Percentiles rank a stretch among this genome's conserved stretches.
These are phyloP conservation scores for Puya raimondii DNA, from an alignment of 176 grass and related monocot species.

Conservation along the genomic window DNA sequence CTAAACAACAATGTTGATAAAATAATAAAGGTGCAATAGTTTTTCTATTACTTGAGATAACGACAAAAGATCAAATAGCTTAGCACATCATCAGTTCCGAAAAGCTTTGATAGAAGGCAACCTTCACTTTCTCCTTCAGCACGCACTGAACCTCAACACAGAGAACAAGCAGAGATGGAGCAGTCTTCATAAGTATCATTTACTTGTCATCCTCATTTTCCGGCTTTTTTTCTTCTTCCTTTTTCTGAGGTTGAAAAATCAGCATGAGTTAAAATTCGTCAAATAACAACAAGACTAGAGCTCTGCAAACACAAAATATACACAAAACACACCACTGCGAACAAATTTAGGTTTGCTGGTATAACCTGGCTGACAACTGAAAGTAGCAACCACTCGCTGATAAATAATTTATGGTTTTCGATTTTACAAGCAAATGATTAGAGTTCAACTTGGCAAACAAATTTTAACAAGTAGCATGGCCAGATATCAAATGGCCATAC, in stretches of 20 bases:
- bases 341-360: background rate
- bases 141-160: background rate
- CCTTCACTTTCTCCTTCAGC: background rate
- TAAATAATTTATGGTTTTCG: too few species aligned
- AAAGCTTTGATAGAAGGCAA: constrained; percentile 1
- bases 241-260: background rate
- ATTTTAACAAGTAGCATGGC: too few species aligned
- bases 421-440: too few species aligned
- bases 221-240: background rate
- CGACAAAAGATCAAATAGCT: background rate
- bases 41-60: background rate
- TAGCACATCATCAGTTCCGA: background rate
- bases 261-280: background rate
- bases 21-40: background rate
- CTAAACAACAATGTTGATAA: background rate
- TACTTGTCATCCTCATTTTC: background rate
- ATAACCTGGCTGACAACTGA: background rate
- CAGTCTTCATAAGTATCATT: background rate
- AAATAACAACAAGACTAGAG: background rate
- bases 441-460: too few species aligned
- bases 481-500: too few species aligned
- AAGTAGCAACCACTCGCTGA: too few species aligned
- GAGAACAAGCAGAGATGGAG: background rate
- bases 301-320: background rate
- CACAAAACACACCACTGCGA: background rate